Evolutionary conservation across 305 asterid species (phyloP).

Genomic region (Stenogyne calaminthoides): DNA sequence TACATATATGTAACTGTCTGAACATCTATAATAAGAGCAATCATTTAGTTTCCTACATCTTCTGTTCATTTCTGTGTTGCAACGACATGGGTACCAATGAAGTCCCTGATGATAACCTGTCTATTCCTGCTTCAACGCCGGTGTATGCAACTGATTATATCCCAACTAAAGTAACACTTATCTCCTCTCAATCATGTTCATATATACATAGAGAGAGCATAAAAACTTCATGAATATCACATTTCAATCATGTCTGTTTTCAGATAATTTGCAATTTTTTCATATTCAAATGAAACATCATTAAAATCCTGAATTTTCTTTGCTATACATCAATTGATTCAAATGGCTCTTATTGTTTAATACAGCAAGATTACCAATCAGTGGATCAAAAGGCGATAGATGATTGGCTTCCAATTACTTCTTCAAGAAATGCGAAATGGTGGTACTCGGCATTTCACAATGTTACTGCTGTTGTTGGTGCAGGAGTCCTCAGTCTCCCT

Average conservation of each 20-base stretch:
- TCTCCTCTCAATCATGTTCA: not conserved
- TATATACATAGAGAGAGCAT: not conserved
- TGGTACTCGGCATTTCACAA: slow-evolving; percentile 50
- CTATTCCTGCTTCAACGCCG: slow-evolving; percentile 29
- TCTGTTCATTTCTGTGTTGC: slow-evolving; percentile 1
- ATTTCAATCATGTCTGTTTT: not conserved
- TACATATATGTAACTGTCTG: not conserved
- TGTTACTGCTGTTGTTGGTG: slow-evolving; percentile 47
- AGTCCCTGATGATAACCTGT: slow-evolving; percentile 20
- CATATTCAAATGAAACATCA: not conserved
- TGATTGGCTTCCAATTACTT: slow-evolving; percentile 48
- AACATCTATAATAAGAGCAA: slow-evolving; percentile 11
- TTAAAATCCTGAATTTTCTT: not conserved
- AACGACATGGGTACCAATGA: slow-evolving; percentile 16
- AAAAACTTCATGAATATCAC: not conserved
- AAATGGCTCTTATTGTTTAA: not conserved
- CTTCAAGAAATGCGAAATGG: slow-evolving; percentile 46
- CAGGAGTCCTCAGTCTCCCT: slow-evolving; percentile 47
- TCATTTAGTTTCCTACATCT: slow-evolving; percentile 10
- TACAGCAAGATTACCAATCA: slow-evolving; percentile 31
- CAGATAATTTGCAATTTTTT: not conserved
- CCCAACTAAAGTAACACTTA: slow-evolving; percentile 24
- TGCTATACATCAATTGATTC: not conserved
- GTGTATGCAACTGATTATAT: slow-evolving; percentile 7
- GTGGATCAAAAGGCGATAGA: slow-evolving; percentile 43